Conservation (phyloP, 495 filamentous ascomycete genomes). For the Aspergillus heteromorphus region DNA sequence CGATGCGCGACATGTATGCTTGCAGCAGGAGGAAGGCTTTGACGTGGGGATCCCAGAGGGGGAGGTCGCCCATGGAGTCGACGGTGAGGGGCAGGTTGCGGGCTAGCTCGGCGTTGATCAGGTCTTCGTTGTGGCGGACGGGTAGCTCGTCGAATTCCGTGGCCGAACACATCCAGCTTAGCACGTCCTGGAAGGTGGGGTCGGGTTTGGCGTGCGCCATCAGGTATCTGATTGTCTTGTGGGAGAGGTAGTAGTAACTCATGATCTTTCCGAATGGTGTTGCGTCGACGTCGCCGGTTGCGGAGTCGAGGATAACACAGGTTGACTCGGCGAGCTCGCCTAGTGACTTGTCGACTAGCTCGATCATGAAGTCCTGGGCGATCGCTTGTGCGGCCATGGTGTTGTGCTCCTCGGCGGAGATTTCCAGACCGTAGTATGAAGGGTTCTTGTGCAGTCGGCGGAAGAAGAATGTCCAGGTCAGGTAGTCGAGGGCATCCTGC, state of each 20-base stretch:
- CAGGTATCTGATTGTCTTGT: slow-evolving; percentile 87
- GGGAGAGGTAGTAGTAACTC: slow-evolving; percentile 98
- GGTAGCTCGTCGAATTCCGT: slow-evolving; percentile 97
- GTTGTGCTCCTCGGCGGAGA: slow-evolving; percentile 89
- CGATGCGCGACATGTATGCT: slow-evolving; percentile 87
- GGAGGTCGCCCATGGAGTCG: slow-evolving; percentile 64
- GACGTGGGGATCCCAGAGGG: slow-evolving; percentile 98
- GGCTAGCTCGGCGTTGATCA: slow-evolving; percentile 91
- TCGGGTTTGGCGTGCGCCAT: slow-evolving; percentile 67
- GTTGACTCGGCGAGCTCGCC: slow-evolving; percentile 72
- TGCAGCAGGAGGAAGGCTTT: slow-evolving; percentile 94
- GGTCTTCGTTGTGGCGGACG: slow-evolving; percentile 98
- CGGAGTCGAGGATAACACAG: slow-evolving; percentile 71
- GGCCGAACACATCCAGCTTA: slow-evolving; percentile 88
- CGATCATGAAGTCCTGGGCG: slow-evolving; percentile 89
- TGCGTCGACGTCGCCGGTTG: slow-evolving; percentile 79
- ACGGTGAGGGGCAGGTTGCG: slow-evolving; percentile 66
- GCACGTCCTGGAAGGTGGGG: slow-evolving; percentile 77
- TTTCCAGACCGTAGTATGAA: slow-evolving; percentile 94
- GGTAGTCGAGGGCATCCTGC: slow-evolving; percentile 94
- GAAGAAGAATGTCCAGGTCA: slow-evolving; percentile 99
- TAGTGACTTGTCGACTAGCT: slow-evolving; percentile 82
- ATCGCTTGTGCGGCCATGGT: slow-evolving; percentile 74
- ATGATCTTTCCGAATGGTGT: slow-evolving; percentile 95
- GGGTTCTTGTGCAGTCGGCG: slow-evolving; percentile 96